Conservation (phyloP, 371 early-diverging fungal genomes). For the Aphelidium insulamus region DNA sequence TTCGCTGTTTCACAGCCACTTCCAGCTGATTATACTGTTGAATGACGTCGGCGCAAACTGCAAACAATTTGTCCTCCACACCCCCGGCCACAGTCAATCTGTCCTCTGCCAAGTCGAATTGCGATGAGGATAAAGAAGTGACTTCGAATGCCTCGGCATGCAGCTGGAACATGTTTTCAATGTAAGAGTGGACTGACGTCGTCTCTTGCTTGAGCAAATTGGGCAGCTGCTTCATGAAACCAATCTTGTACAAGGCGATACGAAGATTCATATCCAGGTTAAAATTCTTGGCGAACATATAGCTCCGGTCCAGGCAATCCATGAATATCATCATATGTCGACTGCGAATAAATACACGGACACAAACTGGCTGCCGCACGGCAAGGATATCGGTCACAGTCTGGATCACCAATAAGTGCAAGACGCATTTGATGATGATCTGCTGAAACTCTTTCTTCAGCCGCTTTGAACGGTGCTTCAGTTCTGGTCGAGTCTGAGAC, state of each 20-base stretch:
- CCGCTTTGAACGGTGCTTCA: conserved; percentile 8
- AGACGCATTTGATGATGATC: conserved; percentile 39
- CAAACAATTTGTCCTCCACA: no score
- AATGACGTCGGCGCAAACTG: no score
- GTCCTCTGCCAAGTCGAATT: no score
- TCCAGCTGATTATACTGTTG: no score
- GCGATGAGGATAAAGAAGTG: no score
- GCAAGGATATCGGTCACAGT: conserved; percentile 34
- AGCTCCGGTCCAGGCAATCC: conserved; percentile 55
- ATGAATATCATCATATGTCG: conserved; percentile 7
- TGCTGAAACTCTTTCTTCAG: conserved; percentile 28
- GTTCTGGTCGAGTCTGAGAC: conserved; percentile 1
- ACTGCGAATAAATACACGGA: conserved; percentile 5
- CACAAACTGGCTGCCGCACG: conserved; percentile 3
- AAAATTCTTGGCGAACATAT: conserved; percentile 56
- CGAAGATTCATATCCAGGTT: conserved; percentile 57
- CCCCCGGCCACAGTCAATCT: no score
- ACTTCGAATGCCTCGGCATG: no score
- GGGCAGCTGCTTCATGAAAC: conserved; percentile 69
- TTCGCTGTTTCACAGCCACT: no score
- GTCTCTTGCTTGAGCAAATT: conserved; percentile 58
- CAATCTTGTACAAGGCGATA: conserved; percentile 52
- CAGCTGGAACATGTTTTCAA: no score
- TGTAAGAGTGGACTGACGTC: no score
- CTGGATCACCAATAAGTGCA: conserved; percentile 42